These are phyloP conservation scores for Aspergillus bridgeri DNA, from an alignment of 495 filamentous ascomycete genomes.

Conservation along the genomic window DNA sequence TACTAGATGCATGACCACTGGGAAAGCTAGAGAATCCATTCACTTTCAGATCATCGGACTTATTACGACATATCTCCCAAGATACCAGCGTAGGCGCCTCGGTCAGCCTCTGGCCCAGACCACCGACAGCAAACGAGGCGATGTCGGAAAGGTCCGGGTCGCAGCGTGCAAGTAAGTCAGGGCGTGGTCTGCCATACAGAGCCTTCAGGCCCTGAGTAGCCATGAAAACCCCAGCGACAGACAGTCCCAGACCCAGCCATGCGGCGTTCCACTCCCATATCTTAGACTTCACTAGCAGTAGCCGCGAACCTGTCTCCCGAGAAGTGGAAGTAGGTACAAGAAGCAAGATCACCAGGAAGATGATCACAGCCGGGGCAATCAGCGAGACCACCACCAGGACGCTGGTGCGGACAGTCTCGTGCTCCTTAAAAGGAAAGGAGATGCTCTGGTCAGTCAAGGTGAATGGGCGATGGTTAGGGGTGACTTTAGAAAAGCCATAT, in stretches of 20 bases:
- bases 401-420: constrained; percentile 53
- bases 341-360: constrained; percentile 45
- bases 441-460: constrained; percentile 54
- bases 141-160: constrained; percentile 50
- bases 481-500: constrained; percentile 36
- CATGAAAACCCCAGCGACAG: constrained; percentile 52
- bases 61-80: constrained; percentile 51
- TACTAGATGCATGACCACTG: constrained; percentile 66
- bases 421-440: constrained; percentile 50
- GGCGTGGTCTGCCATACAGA: constrained; percentile 60
- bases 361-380: constrained; percentile 51
- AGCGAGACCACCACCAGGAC: constrained; percentile 49
- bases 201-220: constrained; percentile 62
- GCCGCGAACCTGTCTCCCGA: constrained; percentile 21
- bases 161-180: constrained; percentile 61
- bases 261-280: constrained; percentile 65
- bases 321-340: constrained; percentile 45
- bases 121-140: constrained; percentile 42
- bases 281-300: constrained; percentile 43
- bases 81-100: constrained; percentile 49
- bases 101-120: constrained; percentile 42
- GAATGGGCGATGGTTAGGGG: constrained; percentile 45
- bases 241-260: constrained; percentile 60
- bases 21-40: constrained; percentile 69
- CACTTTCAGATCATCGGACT: constrained; percentile 32